phyloP scores from a whole-genome alignment of 768 basidiomycete genomes.

The Jaapia argillacea region DNA sequence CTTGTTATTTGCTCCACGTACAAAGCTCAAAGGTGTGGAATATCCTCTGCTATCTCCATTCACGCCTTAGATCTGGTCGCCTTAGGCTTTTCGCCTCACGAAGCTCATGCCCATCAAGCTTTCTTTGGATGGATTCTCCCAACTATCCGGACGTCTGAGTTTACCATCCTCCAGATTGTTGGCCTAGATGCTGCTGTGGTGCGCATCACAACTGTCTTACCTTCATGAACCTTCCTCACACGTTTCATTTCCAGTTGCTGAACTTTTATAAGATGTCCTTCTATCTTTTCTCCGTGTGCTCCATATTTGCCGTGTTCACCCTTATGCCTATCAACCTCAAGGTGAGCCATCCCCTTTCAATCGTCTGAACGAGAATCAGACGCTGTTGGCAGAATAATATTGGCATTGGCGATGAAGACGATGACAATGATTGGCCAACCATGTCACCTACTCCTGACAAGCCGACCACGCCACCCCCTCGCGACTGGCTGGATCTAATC shows the following conservation, averaged over 20 bases:
- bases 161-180: conserved; percentile 90
- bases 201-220: conserved; percentile 24
- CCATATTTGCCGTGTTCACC: conserved; percentile 70
- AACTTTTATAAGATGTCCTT: conserved; percentile 96
- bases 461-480: conserved; percentile 24
- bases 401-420: conserved; percentile 39
- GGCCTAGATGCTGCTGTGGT: conserved; percentile 96
- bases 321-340: conserved; percentile 94
- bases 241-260: conserved; percentile 49
- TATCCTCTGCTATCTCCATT: not conserved
- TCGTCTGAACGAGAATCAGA: not conserved
- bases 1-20: conserved; percentile 83
- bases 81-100: conserved; percentile 85
- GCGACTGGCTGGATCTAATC: conserved; percentile 81
- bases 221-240: not conserved
- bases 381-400: conserved; percentile 48
- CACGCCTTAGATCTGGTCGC: conserved; percentile 5
- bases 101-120: conserved; percentile 76
- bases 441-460: conserved; percentile 15
- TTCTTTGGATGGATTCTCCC: conserved; percentile 98
- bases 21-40: conserved; percentile 82
- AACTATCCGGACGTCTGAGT: conserved; percentile 84
- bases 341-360: conserved; percentile 32
- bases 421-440: conserved; percentile 33
- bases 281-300: conserved; percentile 81